These are phyloP conservation scores for Xeromyces bisporus DNA, from an alignment of 495 filamentous ascomycete species.

Conservation along the genomic window DNA sequence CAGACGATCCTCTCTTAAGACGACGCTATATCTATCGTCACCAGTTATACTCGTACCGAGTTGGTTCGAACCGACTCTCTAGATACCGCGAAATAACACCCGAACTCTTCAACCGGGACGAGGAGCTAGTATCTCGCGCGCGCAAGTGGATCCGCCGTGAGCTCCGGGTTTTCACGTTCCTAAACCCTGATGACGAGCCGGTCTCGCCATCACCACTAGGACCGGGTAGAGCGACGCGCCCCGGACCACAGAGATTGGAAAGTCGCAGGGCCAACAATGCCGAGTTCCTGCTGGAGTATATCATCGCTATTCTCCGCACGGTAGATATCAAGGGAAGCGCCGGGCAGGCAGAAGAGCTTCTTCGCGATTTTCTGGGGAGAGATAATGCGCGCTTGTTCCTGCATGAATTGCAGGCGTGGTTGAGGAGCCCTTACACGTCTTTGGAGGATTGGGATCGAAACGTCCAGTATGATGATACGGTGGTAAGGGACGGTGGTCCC, in stretches of 20 bases:
- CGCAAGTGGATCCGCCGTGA: slow-evolving; percentile 78
- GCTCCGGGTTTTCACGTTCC: slow-evolving; percentile 70
- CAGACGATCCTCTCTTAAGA: slow-evolving; percentile 43
- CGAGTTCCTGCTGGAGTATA: slow-evolving; percentile 81
- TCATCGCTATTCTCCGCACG: slow-evolving; percentile 74
- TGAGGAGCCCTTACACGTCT: slow-evolving; percentile 56
- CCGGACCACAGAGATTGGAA: slow-evolving; percentile 21
- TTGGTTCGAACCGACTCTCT: slow-evolving; percentile 70
- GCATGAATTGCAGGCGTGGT: slow-evolving; percentile 67
- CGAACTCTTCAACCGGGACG: slow-evolving; percentile 40
- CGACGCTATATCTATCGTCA: slow-evolving; percentile 63
- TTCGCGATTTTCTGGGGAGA: slow-evolving; percentile 71
- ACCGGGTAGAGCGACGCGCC: slow-evolving; percentile 10
- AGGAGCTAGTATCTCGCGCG: slow-evolving; percentile 63
- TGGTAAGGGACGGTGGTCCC: background rate
- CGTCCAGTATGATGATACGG: slow-evolving; percentile 47
- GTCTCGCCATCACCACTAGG: slow-evolving; percentile 1
- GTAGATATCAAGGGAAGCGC: slow-evolving; percentile 75
- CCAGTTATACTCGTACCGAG: slow-evolving; percentile 62
- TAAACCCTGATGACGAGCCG: slow-evolving; percentile 27
- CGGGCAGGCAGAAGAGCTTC: slow-evolving; percentile 73
- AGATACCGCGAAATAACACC: slow-evolving; percentile 64
- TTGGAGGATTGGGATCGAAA: slow-evolving; percentile 65
- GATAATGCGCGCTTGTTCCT: slow-evolving; percentile 65
- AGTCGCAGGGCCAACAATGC: slow-evolving; percentile 51